Conservation (phyloP, 23 red algal genomes). For the Gracilaria vermiculophylla region DNA sequence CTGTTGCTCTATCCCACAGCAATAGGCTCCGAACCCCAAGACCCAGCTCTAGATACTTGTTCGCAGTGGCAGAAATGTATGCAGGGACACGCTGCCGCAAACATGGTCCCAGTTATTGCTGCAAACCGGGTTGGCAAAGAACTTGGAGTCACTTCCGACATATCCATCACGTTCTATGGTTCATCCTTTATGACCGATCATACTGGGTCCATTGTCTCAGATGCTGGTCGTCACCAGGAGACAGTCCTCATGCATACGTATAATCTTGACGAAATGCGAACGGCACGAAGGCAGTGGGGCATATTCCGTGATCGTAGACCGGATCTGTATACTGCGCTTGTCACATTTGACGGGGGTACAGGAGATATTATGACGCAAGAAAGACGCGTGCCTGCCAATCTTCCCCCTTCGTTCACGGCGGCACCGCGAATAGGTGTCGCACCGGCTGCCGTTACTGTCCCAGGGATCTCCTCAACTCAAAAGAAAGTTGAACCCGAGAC, state of each 20-base stretch:
- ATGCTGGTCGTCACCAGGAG: slow-evolving; percentile 70
- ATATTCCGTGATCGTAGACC: slow-evolving; percentile 91
- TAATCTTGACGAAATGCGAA: slow-evolving; percentile 72
- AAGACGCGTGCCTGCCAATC: background rate
- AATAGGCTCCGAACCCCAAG: slow-evolving; percentile 94
- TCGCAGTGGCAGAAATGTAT: slow-evolving; percentile 88
- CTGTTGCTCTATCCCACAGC: slow-evolving; percentile 91
- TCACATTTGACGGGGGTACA: slow-evolving; percentile 68
- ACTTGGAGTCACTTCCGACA: slow-evolving; percentile 27
- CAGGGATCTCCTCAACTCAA: slow-evolving; percentile 8
- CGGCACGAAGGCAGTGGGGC: slow-evolving; percentile 71
- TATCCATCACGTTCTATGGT: slow-evolving; percentile 86
- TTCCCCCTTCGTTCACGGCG: slow-evolving; percentile 31
- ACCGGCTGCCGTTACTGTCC: slow-evolving; percentile 44
- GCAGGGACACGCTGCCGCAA: slow-evolving; percentile 92
- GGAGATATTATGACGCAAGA: slow-evolving; percentile 3
- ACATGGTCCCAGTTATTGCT: slow-evolving; percentile 88
- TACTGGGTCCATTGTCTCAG: slow-evolving; percentile 68
- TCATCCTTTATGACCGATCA: slow-evolving; percentile 86
- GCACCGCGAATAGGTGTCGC: slow-evolving; percentile 17
- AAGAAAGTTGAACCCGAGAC: slow-evolving; percentile 50
- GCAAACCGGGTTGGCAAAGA: slow-evolving; percentile 89
- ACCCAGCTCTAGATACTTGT: slow-evolving; percentile 75
- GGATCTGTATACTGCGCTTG: slow-evolving; percentile 78
- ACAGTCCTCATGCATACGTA: slow-evolving; percentile 65